phyloP scores from a whole-genome alignment of 2,329 filamentous ascomycete genomes.

The Alternaria infectoria region DNA sequence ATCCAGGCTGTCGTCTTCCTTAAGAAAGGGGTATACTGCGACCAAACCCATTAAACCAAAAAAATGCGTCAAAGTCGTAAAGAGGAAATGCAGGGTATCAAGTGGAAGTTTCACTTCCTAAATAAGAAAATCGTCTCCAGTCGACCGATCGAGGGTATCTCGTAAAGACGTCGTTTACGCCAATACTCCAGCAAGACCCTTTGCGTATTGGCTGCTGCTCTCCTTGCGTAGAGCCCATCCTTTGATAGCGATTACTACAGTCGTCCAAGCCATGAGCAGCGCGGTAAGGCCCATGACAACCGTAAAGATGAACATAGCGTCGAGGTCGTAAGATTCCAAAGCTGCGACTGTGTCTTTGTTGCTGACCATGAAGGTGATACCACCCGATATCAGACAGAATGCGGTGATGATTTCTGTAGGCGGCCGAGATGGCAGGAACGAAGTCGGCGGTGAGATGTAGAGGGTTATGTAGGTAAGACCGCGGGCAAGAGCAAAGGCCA shows the following conservation, averaged over 20 bases:
- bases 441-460: constrained; percentile 81
- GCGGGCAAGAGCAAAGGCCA: constrained; percentile 79
- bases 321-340: constrained; percentile 78
- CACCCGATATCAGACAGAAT: constrained; percentile 87
- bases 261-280: constrained; percentile 83
- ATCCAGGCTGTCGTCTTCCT: constrained; percentile 28
- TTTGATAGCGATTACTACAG: constrained; percentile 80
- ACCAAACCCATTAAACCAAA: constrained; percentile 3
- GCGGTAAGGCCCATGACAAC: constrained; percentile 83
- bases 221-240: constrained; percentile 72
- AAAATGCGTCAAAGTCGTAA: constrained; percentile 18
- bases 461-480: constrained; percentile 79
- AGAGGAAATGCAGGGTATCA: constrained; percentile 15
- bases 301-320: constrained; percentile 94
- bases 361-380: constrained; percentile 90
- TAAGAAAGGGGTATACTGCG: constrained; percentile 41
- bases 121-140: background rate
- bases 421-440: constrained; percentile 79
- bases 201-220: constrained; percentile 29
- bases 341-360: constrained; percentile 76
- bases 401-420: constrained; percentile 87
- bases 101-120: background rate
- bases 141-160: background rate
- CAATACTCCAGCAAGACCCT: constrained; percentile 34
- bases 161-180: constrained; percentile 18